Conservation (phyloP, 345 rosid species). For the Brassica incana region DNA sequence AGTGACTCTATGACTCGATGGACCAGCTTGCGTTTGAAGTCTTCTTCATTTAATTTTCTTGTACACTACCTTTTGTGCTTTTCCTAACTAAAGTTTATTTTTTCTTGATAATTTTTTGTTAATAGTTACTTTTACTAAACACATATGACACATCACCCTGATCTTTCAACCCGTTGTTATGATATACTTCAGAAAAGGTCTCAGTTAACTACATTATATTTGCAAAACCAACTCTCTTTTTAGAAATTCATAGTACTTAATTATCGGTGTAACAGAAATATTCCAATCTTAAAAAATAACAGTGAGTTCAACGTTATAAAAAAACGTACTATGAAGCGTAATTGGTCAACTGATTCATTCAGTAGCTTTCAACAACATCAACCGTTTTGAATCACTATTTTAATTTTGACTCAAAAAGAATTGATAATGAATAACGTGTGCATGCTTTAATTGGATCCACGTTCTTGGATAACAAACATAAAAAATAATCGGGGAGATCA, state of each 20-base stretch:
- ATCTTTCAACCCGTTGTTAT: too few relatives aligned
- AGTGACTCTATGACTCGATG: constrained; percentile 28
- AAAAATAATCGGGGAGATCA: background rate
- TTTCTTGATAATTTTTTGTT: too few relatives aligned
- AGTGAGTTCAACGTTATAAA: background rate
- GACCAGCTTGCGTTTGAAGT: constrained; percentile 34
- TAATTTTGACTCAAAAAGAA: background rate
- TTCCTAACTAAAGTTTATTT: constrained; percentile 18
- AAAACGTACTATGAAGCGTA: background rate
- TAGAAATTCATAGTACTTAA: background rate
- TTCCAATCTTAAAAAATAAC: background rate
- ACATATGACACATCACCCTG: background rate
- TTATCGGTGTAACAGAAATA: background rate
- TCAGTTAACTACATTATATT: background rate
- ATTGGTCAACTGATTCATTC: constrained; percentile 17
- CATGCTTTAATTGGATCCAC: constrained; percentile 5
- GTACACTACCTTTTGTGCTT: constrained; percentile 3
- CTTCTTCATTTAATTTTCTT: constrained; percentile 28
- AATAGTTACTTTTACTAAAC: background rate
- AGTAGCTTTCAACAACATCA: constrained; percentile 15
- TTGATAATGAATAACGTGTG: constrained; percentile 17
- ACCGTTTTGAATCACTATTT: constrained; percentile 10
- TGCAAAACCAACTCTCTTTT: background rate
- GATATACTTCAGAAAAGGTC: too few relatives aligned
- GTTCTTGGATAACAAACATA: background rate